Base-by-base conservation (phyloP, 805 yeast species). In the Barnettozyma vustinii region DNA sequence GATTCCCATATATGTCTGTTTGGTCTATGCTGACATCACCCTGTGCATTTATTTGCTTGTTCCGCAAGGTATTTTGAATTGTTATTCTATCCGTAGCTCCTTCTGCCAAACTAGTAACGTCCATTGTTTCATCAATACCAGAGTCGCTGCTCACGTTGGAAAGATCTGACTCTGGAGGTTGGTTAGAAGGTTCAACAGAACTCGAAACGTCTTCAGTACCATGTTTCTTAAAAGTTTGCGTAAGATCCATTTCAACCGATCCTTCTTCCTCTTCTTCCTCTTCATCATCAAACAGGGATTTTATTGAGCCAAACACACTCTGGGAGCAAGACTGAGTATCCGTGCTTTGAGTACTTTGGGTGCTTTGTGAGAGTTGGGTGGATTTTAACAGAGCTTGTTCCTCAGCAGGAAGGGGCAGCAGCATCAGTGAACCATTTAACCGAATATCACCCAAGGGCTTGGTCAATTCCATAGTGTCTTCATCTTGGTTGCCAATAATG, bases 391-490 rank as follows among this genome's bases (percentile, higher is more conserved):
- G 19, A 7, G 44, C 42, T 3, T 35, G 15, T 18, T 40, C 41
- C 9, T 43, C 45, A 6, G 23, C n/a, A 13, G 45, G 42, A 15
- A 40, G 18, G 4, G 45, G 18, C 18, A 8, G 33, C 13, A 40
- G 21, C 4, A 30, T 8, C 20, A 13, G 33, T 3, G 25, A 33
- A 10, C 36, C 42, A 18, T 16, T 36, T 15, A 48, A 19, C 33
- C 51, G 48, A 10, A 61, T 61, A 9, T 37, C 39, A 15, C 64
- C 61, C 44, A 61, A 45, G 3, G 59, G 62, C 35, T 51, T 56
- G 0, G 64, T 61, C 44, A 61, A 54, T 12, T 61, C 64, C 65
- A 61, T 61, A 1, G 63, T 61, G 12, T 53, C 52, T 9, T 58
- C 61, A 1, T 52, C 61, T 26, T 46, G 42, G 18, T 52, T 48